These are phyloP conservation scores for Adansonia madagascariensis DNA, from an alignment of 441 rosid genomes.

Conservation along the genomic window DNA sequence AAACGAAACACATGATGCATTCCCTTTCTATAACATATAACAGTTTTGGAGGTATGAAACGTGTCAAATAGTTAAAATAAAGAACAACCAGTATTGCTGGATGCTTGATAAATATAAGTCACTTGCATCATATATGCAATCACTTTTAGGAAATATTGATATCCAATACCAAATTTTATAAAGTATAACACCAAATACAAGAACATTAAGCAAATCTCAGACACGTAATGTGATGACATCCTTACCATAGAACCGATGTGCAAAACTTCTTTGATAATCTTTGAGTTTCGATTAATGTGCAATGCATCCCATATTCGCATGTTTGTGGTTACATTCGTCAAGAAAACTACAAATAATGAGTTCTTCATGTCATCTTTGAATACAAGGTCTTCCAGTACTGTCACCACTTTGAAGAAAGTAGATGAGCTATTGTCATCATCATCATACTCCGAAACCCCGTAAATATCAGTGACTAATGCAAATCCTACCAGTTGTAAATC, in stretches of 20 bases:
- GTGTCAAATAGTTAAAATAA: neutral
- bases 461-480: slow-evolving; percentile 30
- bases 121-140: neutral
- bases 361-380: slow-evolving; percentile 22
- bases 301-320: slow-evolving; percentile 59
- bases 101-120: neutral
- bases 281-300: slow-evolving; percentile 34
- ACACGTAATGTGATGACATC: neutral
- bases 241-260: slow-evolving; percentile 43
- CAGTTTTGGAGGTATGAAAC: neutral
- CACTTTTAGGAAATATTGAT: neutral
- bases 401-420: slow-evolving; percentile 36
- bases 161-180: neutral
- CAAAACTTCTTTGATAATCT: slow-evolving; percentile 43
- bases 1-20: neutral
- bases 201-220: neutral
- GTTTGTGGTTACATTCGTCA: slow-evolving; percentile 48
- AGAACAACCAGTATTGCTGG: neutral
- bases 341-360: slow-evolving; percentile 40
- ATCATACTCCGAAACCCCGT: neutral
- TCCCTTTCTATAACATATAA: too few species aligned
- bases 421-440: slow-evolving; percentile 28
- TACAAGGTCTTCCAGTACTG: slow-evolving; percentile 25
- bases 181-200: neutral
- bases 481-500: slow-evolving; percentile 48